Base-by-base conservation (phyloP, 306 rosid genomes). In the Datisca glomerata region DNA sequence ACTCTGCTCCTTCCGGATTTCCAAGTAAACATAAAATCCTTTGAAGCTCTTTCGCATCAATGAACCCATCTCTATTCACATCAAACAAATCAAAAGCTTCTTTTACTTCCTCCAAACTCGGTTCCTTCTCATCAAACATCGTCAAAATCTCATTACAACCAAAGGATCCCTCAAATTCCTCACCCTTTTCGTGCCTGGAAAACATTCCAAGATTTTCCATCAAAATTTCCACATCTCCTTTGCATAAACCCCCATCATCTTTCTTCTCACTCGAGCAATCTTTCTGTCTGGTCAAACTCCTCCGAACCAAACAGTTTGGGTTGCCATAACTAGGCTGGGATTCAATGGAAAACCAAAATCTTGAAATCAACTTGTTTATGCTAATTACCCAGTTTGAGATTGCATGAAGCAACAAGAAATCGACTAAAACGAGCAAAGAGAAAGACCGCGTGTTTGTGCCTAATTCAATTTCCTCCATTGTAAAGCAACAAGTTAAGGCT, bases 71-170 rank as follows among this genome's bases (percentile, higher is more conserved):
- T 42, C 53, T 43, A 1, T 71, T 71, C 13, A 31, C 60, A 49
- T 71, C 78, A 9, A 71, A 71, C 51, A 66, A 67, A 18, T 57
- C 47, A 20, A 71, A 71, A 7, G 70, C 67, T 28, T 54, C 49
- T 14, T 62, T 45, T 36, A 71, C 42, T 55, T 66, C 78, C 24
- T 12, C 74, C 33, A 34, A 12, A 31, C 60, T 32, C 4, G 59
- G 53, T 14, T 53, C 69, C 36, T 45, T 50, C 10, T 56, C 56
- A 2, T 36, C 56, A 18, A 65, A 57, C 49, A 61, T 15, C 14
- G 47, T 0, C 3, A 2, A 22, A 16, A 65, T 10, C 12, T 65
- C 73, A 37, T 37, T 8, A 0, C 45, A 57, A 3, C 51, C 59
- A 18, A 31, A 24, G 21, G 28, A 12, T 21, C 51, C 63, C 3